Evolutionary conservation across 1,139 yeast species (phyloP), one percentile per base, ranked within the genome.

Genomic region (Yamadazyma dushanensis): DNA sequence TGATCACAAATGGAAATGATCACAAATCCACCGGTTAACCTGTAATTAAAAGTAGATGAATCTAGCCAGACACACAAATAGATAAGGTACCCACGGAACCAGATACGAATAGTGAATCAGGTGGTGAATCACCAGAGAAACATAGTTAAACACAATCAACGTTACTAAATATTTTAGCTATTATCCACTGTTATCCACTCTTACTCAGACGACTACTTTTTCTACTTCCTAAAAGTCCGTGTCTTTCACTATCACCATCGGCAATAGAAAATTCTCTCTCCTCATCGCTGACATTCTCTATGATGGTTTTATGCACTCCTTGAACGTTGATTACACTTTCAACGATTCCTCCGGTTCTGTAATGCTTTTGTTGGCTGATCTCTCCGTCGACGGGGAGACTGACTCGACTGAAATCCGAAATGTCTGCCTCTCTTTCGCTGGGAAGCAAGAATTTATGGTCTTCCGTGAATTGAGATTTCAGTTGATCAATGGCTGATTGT

Each of bases 241-340:
- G 24, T 6, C 33, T 25, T 18, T 44, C 44, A 8, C 18, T 11
- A 11, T 32, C 33, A 16, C 26, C 40, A 16, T 35, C 41, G 17
- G 29, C 35, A 11, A 38, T 33, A n/a, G 37, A 39, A 32, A 43
- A 39, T 16, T 37, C 38, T 18, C 40, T 39, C 26, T 69, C 74
- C 18, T 57, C 63, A 36, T 70, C 76, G 44, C 67, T 62, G 9
- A 67, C 70, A 46, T 76, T 79, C 51, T 83, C 90, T 54, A 89
- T 88, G 44, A 89, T 85, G 5, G 95, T 87, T 65, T 89, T 89
- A 50, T 80, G 83, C 13, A 87, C 87, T 36, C 96, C 97, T 50
- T 83, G 81, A 16, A 85, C 86, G 38, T 83, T 85, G 24, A 88
- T 79, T n/a, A 88, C 83, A 29, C 86, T 80, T 59, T 89, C 96